These are phyloP conservation scores for Beauveria bassiana DNA, from an alignment of 2,329 filamentous ascomycete genomes.

Conservation along the genomic window DNA sequence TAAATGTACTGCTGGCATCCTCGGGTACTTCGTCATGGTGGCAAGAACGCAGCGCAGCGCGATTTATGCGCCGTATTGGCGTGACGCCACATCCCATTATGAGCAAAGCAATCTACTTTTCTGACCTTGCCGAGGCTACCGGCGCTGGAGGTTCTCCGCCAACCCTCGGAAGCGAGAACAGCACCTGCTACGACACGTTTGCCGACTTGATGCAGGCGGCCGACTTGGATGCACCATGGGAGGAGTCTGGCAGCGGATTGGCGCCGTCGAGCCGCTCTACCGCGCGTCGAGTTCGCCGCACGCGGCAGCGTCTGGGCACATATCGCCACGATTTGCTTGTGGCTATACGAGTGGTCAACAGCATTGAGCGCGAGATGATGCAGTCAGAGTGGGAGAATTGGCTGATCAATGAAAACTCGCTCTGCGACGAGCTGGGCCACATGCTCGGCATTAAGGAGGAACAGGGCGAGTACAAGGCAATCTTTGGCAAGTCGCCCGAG, in stretches of 20 bases:
- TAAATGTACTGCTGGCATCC: conserved; percentile 69
- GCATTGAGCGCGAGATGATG: conserved; percentile 77
- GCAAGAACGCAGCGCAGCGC: conserved; percentile 70
- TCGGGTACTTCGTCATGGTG: conserved; percentile 73
- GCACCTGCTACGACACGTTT: conserved; percentile 56
- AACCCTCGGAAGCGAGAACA: conserved; percentile 34
- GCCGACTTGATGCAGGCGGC: conserved; percentile 48
- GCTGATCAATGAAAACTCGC: conserved; percentile 68
- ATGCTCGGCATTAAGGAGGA: conserved; percentile 31
- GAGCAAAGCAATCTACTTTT: conserved; percentile 77
- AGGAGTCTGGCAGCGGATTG: conserved; percentile 42
- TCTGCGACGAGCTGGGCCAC: conserved; percentile 58
- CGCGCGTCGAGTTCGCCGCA: conserved; percentile 62
- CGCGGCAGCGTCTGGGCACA: conserved; percentile 72
- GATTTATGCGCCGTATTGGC: conserved; percentile 75
- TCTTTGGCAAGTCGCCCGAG: conserved; percentile 13
- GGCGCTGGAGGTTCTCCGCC: conserved; percentile 26
- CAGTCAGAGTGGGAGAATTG: conserved; percentile 90
- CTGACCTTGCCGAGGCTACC: conserved; percentile 64
- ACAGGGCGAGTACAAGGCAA: conserved; percentile 16
- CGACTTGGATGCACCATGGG: conserved; percentile 49
- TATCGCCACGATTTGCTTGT: conserved; percentile 89
- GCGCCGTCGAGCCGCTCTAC: conserved; percentile 44
- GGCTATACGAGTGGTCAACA: conserved; percentile 82
- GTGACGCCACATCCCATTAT: conserved; percentile 72